phyloP scores from a whole-genome alignment of 2,329 filamentous ascomycete genomes.

The Neoscytalidium dimidiatum region DNA sequence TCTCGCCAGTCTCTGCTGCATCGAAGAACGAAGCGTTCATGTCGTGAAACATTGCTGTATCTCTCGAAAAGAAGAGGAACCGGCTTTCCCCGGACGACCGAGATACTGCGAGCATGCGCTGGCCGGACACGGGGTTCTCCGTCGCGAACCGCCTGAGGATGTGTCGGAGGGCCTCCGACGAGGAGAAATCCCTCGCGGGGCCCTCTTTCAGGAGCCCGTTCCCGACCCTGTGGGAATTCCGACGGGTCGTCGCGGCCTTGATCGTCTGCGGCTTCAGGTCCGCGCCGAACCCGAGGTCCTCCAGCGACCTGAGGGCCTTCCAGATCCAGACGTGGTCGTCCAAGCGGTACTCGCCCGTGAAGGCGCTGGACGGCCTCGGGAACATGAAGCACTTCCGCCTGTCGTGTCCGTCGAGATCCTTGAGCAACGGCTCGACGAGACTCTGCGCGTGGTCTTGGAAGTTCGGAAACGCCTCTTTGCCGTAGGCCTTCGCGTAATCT shows the following conservation, averaged over 20 bases:
- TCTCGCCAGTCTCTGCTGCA: background rate
- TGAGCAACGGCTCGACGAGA: background rate
- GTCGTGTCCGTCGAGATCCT: background rate
- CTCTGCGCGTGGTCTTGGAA: background rate
- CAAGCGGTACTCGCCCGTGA: background rate
- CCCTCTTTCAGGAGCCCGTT: background rate
- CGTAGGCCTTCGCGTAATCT: background rate
- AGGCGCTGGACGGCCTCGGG: background rate
- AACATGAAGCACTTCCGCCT: slow-evolving; percentile 4
- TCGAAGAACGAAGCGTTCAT: slow-evolving; percentile 5
- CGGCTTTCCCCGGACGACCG: slow-evolving; percentile 14
- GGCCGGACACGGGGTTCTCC: slow-evolving; percentile 2
- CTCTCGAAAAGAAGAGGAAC: slow-evolving; percentile 21
- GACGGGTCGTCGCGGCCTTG: background rate
- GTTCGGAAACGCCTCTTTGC: background rate
- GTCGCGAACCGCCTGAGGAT: background rate
- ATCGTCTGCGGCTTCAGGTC: background rate
- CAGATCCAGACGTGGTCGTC: slow-evolving; percentile 19
- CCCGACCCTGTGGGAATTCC: background rate
- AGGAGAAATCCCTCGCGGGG: background rate
- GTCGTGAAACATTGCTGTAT: slow-evolving; percentile 18
- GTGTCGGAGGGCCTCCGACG: background rate
- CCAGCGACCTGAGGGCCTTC: slow-evolving; percentile 7
- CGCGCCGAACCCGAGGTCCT: background rate
- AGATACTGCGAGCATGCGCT: slow-evolving; percentile 19